Evolutionary conservation across 2,329 filamentous ascomycete genomes (phyloP), one percentile per base, ranked within the genome.

Genomic region (Hypoxylon sp.): DNA sequence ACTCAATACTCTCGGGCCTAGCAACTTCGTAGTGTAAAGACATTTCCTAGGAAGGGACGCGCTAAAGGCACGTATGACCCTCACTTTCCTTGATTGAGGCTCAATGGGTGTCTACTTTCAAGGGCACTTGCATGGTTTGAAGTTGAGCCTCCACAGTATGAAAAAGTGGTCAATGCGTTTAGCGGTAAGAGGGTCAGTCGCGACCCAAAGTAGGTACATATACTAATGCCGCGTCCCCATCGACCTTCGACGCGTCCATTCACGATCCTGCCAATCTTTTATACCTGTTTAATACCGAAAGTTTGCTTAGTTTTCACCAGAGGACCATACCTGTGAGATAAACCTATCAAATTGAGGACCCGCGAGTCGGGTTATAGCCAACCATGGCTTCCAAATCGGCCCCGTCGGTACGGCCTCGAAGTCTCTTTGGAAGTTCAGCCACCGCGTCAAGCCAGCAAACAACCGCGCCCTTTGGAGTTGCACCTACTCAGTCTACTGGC

Each of bases 101-200:
- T n/a, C 19, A n/a, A 34, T 34, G 38, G 28, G 21, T 10, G 21
- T 25, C 13, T 36, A 21, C 34, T 28, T 58, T 48, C 14, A 25
- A 49, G 21, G 23, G 34, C 43, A 23, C 30, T 32, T 49, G 55
- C 43, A 58, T 58, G 55, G 21, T 19, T 43, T 25, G 13, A 30
- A 25, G n/a, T 34, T 30, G 23, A 64, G 56, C 38, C 41, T 59
- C 32, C 48, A 60, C 28, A 65, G 49, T 49, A 41, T 38, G 45
- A 45, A 49, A 50, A 49, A 49, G 25, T 65, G 63, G 63, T 65
- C 63, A 50, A 65, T 65, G 63, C 63, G 63, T 65, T 45, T 65
- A 46, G 63, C 63, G 63, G 63, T 65, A 65, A 65, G 62, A 55
- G 63, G 45, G 10, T 48, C 38, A 43, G 38, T 43, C 7, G 17